Evolutionary conservation across 2,329 filamentous ascomycete genomes (phyloP).

Genomic region (Westerdykella sp.): DNA sequence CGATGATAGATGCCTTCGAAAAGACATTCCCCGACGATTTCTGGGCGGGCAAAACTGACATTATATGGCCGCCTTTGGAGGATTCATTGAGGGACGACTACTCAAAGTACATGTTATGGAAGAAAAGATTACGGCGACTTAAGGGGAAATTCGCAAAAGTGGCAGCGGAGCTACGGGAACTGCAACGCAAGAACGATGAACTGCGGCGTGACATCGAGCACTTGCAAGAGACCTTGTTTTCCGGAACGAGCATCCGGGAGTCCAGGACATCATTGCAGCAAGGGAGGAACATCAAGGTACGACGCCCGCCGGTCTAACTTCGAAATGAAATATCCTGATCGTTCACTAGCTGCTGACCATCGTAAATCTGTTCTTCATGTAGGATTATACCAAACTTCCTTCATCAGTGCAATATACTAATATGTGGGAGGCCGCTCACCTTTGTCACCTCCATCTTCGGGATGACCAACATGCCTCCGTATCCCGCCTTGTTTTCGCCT

Average conservation of each 20-base stretch:
- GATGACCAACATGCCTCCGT: slow-evolving; percentile 42
- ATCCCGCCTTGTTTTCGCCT: slow-evolving; percentile 28
- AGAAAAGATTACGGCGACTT: slow-evolving; percentile 44
- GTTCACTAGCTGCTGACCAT: slow-evolving; percentile 42
- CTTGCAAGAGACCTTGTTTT: slow-evolving; percentile 57
- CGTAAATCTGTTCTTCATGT: slow-evolving; percentile 38
- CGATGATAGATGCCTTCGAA: slow-evolving; percentile 52
- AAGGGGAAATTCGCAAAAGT: slow-evolving; percentile 48
- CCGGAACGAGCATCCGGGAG: slow-evolving; percentile 57
- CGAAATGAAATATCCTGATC: neutral
- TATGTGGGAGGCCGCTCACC: slow-evolving; percentile 42
- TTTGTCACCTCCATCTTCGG: slow-evolving; percentile 58
- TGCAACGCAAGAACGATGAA: slow-evolving; percentile 49
- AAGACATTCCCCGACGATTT: slow-evolving; percentile 55
- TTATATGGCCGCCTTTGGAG: slow-evolving; percentile 51
- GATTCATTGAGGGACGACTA: slow-evolving; percentile 42
- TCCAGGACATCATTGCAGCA: slow-evolving; percentile 54
- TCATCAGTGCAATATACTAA: too few relatives aligned
- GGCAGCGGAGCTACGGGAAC: slow-evolving; percentile 44
- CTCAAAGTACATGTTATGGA: too few relatives aligned
- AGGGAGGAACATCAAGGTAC: slow-evolving; percentile 37
- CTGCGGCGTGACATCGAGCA: slow-evolving; percentile 51
- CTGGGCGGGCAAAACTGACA: slow-evolving; percentile 51
- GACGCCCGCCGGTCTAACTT: too few relatives aligned
- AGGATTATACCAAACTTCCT: too few relatives aligned